Conservation (phyloP, 2,329 filamentous ascomycete genomes). For the Pseudogymnoascus sp. region DNA sequence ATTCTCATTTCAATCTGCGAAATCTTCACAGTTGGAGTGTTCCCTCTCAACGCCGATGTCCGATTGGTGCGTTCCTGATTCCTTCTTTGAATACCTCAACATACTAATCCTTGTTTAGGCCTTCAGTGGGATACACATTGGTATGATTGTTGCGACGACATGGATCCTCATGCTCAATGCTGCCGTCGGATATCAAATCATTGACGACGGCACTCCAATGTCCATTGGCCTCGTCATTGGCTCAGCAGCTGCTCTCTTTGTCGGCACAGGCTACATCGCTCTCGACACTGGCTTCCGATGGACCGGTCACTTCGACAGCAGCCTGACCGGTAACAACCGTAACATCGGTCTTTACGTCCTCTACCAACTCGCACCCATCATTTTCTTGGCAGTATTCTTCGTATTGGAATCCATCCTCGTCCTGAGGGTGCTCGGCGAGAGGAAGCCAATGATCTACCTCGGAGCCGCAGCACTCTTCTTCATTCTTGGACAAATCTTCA, state of each 20-base stretch:
- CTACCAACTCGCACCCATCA: conserved; percentile 79
- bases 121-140: conserved; percentile 85
- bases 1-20: conserved; percentile 87
- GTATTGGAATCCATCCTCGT: conserved; percentile 78
- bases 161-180: conserved; percentile 93
- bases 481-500: conserved; percentile 88
- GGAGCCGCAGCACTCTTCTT: conserved; percentile 68
- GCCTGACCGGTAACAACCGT: conserved; percentile 51
- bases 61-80: conserved; percentile 52
- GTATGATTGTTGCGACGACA: conserved; percentile 74
- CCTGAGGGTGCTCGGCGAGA: conserved; percentile 75
- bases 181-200: conserved; percentile 81
- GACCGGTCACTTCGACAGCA: conserved; percentile 68
- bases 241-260: conserved; percentile 65
- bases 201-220: conserved; percentile 85
- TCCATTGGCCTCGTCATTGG: conserved; percentile 67
- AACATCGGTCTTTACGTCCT: conserved; percentile 86
- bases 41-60: conserved; percentile 63
- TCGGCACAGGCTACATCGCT: conserved; percentile 91
- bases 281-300: conserved; percentile 85
- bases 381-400: conserved; percentile 86
- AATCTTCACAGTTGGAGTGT: conserved; percentile 89
- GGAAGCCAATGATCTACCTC: conserved; percentile 87
- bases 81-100: neutral
- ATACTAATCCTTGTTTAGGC: conserved; percentile 40